These are phyloP conservation scores for Euphorbia corollata DNA, from an alignment of 441 rosid genomes.

Conservation along the genomic window DNA sequence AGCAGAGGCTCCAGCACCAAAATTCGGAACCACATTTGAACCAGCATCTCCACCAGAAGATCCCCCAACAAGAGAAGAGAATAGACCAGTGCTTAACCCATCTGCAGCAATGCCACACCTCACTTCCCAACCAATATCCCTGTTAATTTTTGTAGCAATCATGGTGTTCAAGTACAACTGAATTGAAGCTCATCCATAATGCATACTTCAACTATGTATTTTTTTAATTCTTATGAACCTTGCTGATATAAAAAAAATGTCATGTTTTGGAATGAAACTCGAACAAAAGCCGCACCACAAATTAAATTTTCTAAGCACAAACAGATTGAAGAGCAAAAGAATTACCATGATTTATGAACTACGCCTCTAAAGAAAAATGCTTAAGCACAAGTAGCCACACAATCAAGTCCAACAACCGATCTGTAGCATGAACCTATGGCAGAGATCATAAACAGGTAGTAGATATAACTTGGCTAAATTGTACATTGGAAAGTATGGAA, in stretches of 20 bases:
- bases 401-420: background rate
- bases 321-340: background rate
- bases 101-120: slow-evolving; percentile 22
- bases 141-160: slow-evolving; percentile 26
- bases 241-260: background rate
- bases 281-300: background rate
- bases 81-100: slow-evolving; percentile 30
- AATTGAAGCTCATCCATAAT: background rate
- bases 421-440: background rate
- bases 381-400: background rate
- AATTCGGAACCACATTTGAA: slow-evolving; percentile 20
- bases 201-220: background rate
- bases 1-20: slow-evolving; percentile 29
- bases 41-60: slow-evolving; percentile 39
- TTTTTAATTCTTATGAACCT: background rate
- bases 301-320: background rate
- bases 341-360: background rate
- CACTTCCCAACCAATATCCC: slow-evolving; percentile 22
- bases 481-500: background rate
- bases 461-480: background rate
- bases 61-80: slow-evolving; percentile 20
- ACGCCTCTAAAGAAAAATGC: too few species aligned
- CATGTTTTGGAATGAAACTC: background rate
- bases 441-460: background rate
- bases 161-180: slow-evolving; percentile 15